Evolutionary conservation across 1,284 basidiomycete species (phyloP).

Genomic region (Marasmius oreades): DNA sequence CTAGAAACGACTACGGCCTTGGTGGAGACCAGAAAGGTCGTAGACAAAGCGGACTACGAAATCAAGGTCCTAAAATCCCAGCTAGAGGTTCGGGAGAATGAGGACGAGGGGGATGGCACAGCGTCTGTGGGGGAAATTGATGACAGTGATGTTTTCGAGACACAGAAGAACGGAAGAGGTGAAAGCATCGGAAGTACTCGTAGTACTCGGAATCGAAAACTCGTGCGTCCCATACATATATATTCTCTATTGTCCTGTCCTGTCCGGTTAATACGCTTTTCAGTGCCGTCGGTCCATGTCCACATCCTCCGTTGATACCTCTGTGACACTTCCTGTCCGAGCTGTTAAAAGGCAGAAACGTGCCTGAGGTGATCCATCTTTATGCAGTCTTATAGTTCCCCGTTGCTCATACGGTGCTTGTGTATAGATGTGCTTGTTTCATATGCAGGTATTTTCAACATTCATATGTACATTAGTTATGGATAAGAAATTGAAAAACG

Average conservation of each 20-base stretch:
- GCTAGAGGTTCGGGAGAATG: slow-evolving; percentile 47
- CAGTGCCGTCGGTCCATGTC: slow-evolving; percentile 61
- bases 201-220: slow-evolving; percentile 55
- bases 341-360: slow-evolving; percentile 60
- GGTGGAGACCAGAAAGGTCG: slow-evolving; percentile 84
- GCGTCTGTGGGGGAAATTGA: slow-evolving; percentile 27
- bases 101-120: slow-evolving; percentile 23
- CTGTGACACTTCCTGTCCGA: slow-evolving; percentile 44
- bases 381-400: neutral
- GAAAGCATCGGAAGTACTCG: slow-evolving; percentile 64
- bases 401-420: neutral
- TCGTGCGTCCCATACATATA: slow-evolving; percentile 36
- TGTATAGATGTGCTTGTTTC: no score
- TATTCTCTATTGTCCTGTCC: neutral
- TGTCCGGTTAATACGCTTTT: neutral
- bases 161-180: slow-evolving; percentile 51
- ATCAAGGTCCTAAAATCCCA: slow-evolving; percentile 67
- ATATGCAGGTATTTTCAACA: no score
- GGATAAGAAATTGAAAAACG: no score
- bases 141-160: slow-evolving; percentile 37
- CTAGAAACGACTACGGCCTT: slow-evolving; percentile 69
- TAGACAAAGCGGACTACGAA: slow-evolving; percentile 85
- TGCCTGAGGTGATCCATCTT: slow-evolving; percentile 23
- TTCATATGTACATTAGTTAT: no score
- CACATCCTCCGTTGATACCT: slow-evolving; percentile 64